These are phyloP conservation scores for Pseudonitzschia multiseries DNA, from an alignment of 108 stramenopile genomes.

Conservation along the genomic window DNA sequence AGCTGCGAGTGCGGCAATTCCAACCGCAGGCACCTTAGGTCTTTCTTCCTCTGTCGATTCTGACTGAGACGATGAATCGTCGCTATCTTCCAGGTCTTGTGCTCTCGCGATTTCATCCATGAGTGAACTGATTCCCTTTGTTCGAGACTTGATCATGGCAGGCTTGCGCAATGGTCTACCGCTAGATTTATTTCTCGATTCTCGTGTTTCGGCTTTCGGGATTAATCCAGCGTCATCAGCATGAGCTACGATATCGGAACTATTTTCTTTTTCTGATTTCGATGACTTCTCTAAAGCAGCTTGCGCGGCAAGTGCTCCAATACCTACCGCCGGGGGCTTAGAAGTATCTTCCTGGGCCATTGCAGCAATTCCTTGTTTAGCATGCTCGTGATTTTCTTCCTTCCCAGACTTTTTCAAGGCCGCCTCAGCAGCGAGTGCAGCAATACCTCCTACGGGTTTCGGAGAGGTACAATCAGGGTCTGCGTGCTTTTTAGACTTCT, in stretches of 20 bases:
- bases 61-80: neutral
- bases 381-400: neutral
- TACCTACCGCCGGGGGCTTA: neutral
- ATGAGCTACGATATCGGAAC: too few species aligned
- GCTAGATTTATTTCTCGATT: too few species aligned
- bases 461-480: too few species aligned
- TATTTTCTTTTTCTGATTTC: too few species aligned
- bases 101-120: neutral
- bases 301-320: constrained; percentile 27
- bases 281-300: constrained; percentile 13
- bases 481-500: constrained; percentile 5
- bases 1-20: constrained; percentile 20
- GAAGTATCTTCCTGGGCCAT: neutral
- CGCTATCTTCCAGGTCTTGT: neutral
- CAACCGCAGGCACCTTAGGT: neutral
- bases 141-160: neutral
- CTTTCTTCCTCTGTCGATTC: neutral
- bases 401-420: constrained; percentile 8
- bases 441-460: constrained; percentile 18
- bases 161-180: neutral
- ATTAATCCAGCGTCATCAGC: too few species aligned
- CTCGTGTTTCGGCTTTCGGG: too few species aligned
- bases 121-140: neutral
- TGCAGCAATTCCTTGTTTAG: constrained; percentile 33
- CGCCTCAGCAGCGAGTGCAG: constrained; percentile 21